Conservation (phyloP, 108 stramenopile species). For the Skeletonema potamos region DNA sequence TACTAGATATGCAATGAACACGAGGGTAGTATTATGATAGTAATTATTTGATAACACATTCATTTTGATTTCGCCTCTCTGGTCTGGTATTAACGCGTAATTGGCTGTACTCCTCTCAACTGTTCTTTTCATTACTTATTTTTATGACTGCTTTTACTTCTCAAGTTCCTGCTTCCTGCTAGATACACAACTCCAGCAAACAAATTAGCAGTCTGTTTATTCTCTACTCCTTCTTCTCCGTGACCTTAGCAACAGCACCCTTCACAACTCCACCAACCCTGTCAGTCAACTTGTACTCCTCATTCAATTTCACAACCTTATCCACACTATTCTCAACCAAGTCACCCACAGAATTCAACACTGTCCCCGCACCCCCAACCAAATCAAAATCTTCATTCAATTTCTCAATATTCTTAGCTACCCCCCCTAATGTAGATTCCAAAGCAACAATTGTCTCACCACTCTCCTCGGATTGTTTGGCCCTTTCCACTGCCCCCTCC, state of each 20-base stretch:
- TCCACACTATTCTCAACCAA: constrained; percentile 37
- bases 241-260: constrained; percentile 14
- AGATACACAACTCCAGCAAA: too few species aligned
- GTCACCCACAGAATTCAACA: constrained; percentile 40
- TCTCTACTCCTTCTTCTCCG: constrained; percentile 7
- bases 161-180: too few species aligned
- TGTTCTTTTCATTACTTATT: too few species aligned
- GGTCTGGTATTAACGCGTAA: too few species aligned
- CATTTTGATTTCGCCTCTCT: not conserved
- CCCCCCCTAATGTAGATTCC: constrained; percentile 13
- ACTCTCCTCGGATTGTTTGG: constrained; percentile 12
- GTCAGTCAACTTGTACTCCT: constrained; percentile 32
- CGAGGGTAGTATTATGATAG: not conserved
- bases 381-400: constrained; percentile 42
- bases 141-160: too few species aligned
- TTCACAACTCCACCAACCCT: constrained; percentile 24
- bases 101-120: too few species aligned
- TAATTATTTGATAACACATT: not conserved
- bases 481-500: constrained; percentile 17
- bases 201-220: too few species aligned
- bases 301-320: constrained; percentile 42
- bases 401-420: constrained; percentile 19
- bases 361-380: constrained; percentile 26
- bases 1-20: not conserved
- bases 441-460: not conserved